Base-by-base conservation (phyloP, 2,329 filamentous ascomycete genomes). In the Penicillium sclerotiorum region DNA sequence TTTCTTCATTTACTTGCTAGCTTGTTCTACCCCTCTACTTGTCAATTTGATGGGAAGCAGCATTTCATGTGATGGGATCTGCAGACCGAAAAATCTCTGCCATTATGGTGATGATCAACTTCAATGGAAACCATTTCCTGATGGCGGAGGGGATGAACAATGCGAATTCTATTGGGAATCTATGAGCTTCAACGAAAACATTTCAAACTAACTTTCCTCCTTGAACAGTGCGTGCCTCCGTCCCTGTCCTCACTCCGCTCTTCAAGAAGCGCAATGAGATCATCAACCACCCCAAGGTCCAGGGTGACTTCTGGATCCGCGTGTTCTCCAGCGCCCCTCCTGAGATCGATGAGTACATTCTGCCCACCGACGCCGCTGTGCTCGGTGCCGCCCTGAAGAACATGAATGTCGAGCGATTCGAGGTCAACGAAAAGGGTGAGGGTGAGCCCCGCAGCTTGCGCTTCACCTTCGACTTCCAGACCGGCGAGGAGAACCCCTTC, bases 341-440 rank as follows among this genome's bases (percentile, higher is more conserved):
- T 39, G 90, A 96, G 56, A 82, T 99, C 61, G 91, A 96, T 74
- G 86, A 90, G 73, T 91, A 87, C 79, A 88, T 97, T 68, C 86
- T 90, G 68, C 88, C 90, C 36, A 81, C 82, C 41, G 93, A 97
- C 76, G 80, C 81, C 8, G 62, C 60, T 4, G 76, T 94, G 54
- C 82, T 97, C 51, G 81, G 86, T 56, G 79, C 82, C 33, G 78
- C 80, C 46, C 84, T 97, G 49, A 80, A 78, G 51, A 80, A 80
- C 59, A 63, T 99, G 59, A 82, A 81, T 18, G 88, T 97, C 32
- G 82, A 85, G 50, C 89, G 88, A 59, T 94, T 95, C 69, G 90
- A 95, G 75, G 80, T 95, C 52, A 63, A 72, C 35, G 71, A 71
- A 44, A 70, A 78, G 57, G 79, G 79, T 53, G 72, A 76, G 46